Evolutionary conservation across 2,329 filamentous ascomycete species (phyloP).

Genomic region (Ophiostoma pallidulum): DNA sequence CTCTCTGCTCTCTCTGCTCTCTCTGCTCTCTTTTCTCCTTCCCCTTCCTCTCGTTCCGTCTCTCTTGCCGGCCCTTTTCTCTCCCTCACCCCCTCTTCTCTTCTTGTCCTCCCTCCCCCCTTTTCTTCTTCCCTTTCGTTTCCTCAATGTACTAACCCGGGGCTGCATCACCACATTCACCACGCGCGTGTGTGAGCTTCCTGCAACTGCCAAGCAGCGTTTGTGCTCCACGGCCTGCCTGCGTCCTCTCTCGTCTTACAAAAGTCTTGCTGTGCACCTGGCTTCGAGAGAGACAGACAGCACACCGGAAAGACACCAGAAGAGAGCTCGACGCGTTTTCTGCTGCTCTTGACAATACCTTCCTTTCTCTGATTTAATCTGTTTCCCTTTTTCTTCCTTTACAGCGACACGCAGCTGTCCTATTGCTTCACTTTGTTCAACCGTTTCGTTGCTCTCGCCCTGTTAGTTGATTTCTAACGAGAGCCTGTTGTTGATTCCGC

Average conservation of each 20-base stretch:
- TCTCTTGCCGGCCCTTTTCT: background rate
- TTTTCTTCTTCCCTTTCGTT: background rate
- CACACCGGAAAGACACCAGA: too few relatives aligned
- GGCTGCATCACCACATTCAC: conserved; percentile 10
- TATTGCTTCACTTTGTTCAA: background rate
- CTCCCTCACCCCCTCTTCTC: background rate
- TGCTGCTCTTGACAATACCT: conserved; percentile 1
- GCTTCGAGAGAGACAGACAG: background rate
- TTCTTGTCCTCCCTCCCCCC: background rate
- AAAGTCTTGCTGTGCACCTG: conserved; percentile 6
- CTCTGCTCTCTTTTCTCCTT: background rate
- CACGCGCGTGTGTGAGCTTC: conserved; percentile 10
- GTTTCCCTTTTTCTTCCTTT: background rate
- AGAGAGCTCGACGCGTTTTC: conserved; percentile 3
- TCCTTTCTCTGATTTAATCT: conserved; percentile 4
- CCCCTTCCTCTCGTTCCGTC: background rate
- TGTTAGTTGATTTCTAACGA: conserved; percentile 12
- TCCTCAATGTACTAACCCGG: conserved; percentile 10
- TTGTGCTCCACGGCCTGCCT: background rate
- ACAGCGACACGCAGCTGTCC: too few relatives aligned
- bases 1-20: conserved; percentile 1
- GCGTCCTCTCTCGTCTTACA: background rate
- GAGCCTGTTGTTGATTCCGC: conserved; percentile 3
- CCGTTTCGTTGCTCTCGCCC: background rate
- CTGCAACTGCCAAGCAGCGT: conserved; percentile 12